Evolutionary conservation across 306 rosid species (phyloP).

Genomic region (Phaseolus lunatus): DNA sequence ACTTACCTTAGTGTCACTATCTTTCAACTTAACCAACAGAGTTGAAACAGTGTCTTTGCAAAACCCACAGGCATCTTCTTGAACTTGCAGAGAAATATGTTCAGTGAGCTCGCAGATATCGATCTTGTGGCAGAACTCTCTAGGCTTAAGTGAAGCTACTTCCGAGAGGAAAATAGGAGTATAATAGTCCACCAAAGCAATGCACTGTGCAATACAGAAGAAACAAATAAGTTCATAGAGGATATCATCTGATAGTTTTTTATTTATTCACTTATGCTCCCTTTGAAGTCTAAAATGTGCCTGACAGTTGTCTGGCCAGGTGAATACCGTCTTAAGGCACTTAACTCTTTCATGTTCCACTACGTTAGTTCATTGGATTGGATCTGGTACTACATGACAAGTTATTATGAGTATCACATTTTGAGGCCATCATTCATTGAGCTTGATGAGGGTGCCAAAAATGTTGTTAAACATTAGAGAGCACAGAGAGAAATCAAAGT

Average conservation of each 20-base stretch:
- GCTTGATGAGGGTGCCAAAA: background rate
- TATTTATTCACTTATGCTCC: background rate
- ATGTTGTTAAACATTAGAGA: slow-evolving; percentile 16
- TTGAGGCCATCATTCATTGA: slow-evolving; percentile 3
- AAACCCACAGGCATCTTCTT: slow-evolving; percentile 70
- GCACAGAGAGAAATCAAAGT: background rate
- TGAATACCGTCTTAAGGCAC: background rate
- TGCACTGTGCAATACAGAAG: slow-evolving; percentile 60
- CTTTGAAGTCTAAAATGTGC: slow-evolving; percentile 21
- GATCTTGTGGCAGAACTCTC: slow-evolving; percentile 70
- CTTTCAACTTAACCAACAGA: slow-evolving; percentile 66
- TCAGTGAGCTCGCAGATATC: slow-evolving; percentile 68
- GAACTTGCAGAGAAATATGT: slow-evolving; percentile 55
- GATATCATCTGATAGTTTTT: no score
- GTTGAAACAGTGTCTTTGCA: slow-evolving; percentile 73
- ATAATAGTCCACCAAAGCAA: slow-evolving; percentile 78
- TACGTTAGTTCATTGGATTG: slow-evolving; percentile 3
- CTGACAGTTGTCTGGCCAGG: background rate
- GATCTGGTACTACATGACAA: background rate
- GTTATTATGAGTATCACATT: background rate
- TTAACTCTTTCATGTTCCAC: background rate
- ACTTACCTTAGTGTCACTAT: slow-evolving; percentile 82
- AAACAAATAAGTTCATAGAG: slow-evolving; percentile 26
- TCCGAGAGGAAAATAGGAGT: slow-evolving; percentile 81
- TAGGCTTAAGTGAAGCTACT: slow-evolving; percentile 62